A percentile compares a stretch with the other conserved stretches of the same genome.
These are phyloP conservation scores for Penicillium chermesinum DNA, from an alignment of 495 filamentous ascomycete genomes.

Conservation along the genomic window DNA sequence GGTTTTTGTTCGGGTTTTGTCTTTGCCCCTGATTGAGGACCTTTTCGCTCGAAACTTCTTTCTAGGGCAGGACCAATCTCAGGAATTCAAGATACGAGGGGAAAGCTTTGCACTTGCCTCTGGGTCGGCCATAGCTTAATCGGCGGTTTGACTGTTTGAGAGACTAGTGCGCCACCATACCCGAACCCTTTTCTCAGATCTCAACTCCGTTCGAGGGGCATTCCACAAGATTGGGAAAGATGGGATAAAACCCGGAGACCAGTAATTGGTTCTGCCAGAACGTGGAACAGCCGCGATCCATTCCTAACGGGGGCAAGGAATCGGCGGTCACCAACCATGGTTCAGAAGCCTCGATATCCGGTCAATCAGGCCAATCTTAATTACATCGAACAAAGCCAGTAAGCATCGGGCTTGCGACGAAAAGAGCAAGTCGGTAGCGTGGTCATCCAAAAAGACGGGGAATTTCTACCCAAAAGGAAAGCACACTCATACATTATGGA, in stretches of 20 bases:
- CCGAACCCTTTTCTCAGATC: neutral
- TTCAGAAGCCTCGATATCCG: conserved; percentile 5
- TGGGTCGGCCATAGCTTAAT: neutral
- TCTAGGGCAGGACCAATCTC: neutral
- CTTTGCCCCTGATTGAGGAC: neutral
- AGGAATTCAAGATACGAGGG: neutral
- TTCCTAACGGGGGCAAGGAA: too few species aligned
- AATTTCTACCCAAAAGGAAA: neutral
- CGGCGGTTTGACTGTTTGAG: neutral
- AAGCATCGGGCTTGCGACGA: neutral
- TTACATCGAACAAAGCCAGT: neutral
- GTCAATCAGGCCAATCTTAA: conserved; percentile 19
- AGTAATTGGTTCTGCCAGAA: neutral
- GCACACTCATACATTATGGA: too few species aligned
- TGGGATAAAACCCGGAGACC: neutral
- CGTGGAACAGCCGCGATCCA: too few species aligned
- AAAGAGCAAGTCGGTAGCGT: too few species aligned
- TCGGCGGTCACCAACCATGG: conserved; percentile 12
- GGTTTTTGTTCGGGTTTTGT: neutral
- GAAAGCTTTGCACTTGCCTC: neutral
- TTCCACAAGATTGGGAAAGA: neutral
- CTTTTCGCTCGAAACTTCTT: neutral
- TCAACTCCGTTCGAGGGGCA: neutral
- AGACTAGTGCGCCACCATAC: neutral
- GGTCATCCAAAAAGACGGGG: neutral